Evolutionary conservation across 2,329 filamentous ascomycete species (phyloP).

Genomic region (Paraphaeosphaeria sporulosa): DNA sequence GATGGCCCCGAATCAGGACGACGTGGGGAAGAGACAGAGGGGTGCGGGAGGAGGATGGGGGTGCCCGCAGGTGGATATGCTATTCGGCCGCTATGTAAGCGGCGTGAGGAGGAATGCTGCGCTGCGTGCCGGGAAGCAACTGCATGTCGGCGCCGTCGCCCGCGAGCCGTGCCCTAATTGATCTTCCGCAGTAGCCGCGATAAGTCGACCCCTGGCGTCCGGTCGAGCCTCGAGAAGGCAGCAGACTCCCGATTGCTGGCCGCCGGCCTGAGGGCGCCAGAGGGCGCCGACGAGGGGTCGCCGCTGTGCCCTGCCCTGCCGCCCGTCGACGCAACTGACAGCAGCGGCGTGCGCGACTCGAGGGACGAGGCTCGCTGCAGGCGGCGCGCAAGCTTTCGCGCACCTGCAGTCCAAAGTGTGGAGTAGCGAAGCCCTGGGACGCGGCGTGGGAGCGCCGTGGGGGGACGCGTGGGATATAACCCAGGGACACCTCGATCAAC

Average conservation of each 20-base stretch:
- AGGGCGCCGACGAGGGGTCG: too few species aligned
- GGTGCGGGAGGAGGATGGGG: slow-evolving; percentile 19
- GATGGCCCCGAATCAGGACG: slow-evolving; percentile 10
- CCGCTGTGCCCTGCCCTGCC: too few species aligned
- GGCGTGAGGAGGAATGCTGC: slow-evolving; percentile 13
- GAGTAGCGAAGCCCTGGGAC: slow-evolving; percentile 17
- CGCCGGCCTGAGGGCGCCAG: not conserved
- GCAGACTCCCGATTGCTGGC: not conserved
- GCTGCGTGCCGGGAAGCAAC: slow-evolving; percentile 12
- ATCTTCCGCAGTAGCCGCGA: slow-evolving; percentile 44
- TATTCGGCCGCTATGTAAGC: slow-evolving; percentile 12
- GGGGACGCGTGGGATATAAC: slow-evolving; percentile 2
- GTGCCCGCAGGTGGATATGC: slow-evolving; percentile 7
- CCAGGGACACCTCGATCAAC: not conserved
- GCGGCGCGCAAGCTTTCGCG: slow-evolving; percentile 5
- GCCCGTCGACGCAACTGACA: too few species aligned
- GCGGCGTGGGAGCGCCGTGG: slow-evolving; percentile 16
- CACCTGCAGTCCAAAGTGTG: slow-evolving; percentile 16
- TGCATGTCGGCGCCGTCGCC: slow-evolving; percentile 5
- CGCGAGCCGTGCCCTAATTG: slow-evolving; percentile 4
- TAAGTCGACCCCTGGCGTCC: slow-evolving; percentile 18
- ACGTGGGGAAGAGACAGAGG: slow-evolving; percentile 17
- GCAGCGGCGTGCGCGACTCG: not conserved
- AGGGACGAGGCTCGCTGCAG: not conserved
- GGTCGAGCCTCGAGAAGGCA: not conserved